phyloP scores from a whole-genome alignment of 78 protist species.

The Emiliania huxleyi region DNA sequence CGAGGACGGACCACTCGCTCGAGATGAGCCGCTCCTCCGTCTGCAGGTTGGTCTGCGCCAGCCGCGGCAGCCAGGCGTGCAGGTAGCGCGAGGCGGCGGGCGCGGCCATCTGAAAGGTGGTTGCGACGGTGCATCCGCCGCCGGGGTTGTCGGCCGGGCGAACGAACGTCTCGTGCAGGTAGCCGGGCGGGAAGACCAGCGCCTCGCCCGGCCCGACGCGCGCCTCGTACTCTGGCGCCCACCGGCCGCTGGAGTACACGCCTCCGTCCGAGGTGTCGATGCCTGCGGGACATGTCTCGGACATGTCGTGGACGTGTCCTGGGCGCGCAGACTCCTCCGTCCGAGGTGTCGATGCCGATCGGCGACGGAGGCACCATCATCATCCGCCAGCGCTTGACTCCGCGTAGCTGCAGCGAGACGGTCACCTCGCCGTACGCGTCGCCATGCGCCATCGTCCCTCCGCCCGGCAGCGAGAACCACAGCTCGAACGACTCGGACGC shows the following conservation, averaged over 20 bases:
- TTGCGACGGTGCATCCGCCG: neutral
- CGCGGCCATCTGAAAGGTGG: neutral
- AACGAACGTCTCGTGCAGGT: neutral
- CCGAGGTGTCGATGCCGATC: too few species aligned
- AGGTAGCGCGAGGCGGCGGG: neutral
- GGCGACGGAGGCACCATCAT: neutral
- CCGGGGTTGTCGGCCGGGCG: neutral
- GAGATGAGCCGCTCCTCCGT: too few species aligned
- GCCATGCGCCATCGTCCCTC: neutral
- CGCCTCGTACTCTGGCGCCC: neutral
- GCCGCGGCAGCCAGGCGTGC: neutral
- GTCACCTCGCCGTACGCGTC: neutral
- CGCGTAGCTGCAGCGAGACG: neutral
- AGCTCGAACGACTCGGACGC: neutral
- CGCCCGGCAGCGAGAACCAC: neutral
- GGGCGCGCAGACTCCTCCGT: too few species aligned
- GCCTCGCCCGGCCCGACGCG: neutral
- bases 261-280: too few species aligned
- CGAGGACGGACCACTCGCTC: too few species aligned
- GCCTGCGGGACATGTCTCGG: too few species aligned
- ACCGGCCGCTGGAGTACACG: too few species aligned
- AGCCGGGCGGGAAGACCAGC: neutral
- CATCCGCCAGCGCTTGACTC: neutral
- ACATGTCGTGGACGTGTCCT: too few species aligned
- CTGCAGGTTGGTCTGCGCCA: too few species aligned